These are phyloP conservation scores for Esteya vermicola DNA, from an alignment of 2,329 filamentous ascomycete species.

Conservation along the genomic window DNA sequence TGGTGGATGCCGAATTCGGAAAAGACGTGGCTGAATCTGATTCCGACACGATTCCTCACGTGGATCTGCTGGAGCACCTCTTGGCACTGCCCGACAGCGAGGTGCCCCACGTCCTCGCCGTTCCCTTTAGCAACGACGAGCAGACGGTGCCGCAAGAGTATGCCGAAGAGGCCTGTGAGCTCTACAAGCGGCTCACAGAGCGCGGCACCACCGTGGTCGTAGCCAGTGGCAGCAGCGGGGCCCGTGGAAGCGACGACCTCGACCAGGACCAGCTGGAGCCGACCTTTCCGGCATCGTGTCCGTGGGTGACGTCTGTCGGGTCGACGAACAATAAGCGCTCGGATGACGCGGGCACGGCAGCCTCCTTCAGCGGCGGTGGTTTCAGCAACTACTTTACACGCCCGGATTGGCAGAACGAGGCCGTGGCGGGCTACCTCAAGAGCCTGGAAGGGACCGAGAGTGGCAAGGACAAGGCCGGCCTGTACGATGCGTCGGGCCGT, in stretches of 20 bases:
- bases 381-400: slow-evolving; percentile 36
- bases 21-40: slow-evolving; percentile 15
- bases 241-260: slow-evolving; percentile 39
- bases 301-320: slow-evolving; percentile 54
- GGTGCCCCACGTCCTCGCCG: slow-evolving; percentile 40
- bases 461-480: not conserved
- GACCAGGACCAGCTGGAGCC: slow-evolving; percentile 41
- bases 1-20: slow-evolving; percentile 22
- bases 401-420: slow-evolving; percentile 29
- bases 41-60: slow-evolving; percentile 39
- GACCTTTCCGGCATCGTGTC: slow-evolving; percentile 52
- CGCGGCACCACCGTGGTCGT: slow-evolving; percentile 37
- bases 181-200: slow-evolving; percentile 37
- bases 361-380: slow-evolving; percentile 32
- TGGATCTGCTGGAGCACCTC: slow-evolving; percentile 37
- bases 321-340: slow-evolving; percentile 33
- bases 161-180: slow-evolving; percentile 34
- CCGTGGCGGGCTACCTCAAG: slow-evolving; percentile 25
- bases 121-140: slow-evolving; percentile 46
- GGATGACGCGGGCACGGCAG: slow-evolving; percentile 18
- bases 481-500: slow-evolving; percentile 30
- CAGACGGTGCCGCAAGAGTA: slow-evolving; percentile 36
- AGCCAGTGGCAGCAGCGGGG: slow-evolving; percentile 32
- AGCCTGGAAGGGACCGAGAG: slow-evolving; percentile 20
- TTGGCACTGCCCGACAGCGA: slow-evolving; percentile 26